phyloP scores from a whole-genome alignment of 495 filamentous ascomycete species.

The Apodospora peruviana region DNA sequence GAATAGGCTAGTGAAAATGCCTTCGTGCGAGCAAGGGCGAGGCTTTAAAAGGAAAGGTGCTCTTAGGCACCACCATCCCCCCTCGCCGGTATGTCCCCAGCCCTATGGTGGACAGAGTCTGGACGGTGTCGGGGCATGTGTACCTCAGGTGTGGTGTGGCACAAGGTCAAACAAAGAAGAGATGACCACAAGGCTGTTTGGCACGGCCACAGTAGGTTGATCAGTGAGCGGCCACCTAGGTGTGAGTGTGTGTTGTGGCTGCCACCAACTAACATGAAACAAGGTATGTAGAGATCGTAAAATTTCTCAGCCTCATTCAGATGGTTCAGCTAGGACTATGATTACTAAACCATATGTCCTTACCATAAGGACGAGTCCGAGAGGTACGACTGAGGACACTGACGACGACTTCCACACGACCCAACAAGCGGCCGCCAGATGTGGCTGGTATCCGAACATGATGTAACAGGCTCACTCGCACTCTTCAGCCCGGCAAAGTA shows the following conservation, averaged over 20 bases:
- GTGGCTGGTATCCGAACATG: not conserved
- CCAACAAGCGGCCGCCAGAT: not conserved
- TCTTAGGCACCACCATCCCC: not conserved
- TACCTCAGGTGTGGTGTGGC: not conserved
- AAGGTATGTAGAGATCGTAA: not conserved
- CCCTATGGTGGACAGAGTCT: not conserved
- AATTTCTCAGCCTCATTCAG: not conserved
- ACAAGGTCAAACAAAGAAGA: not conserved
- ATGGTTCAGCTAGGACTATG: not conserved
- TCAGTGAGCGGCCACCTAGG: not conserved
- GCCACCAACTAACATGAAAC: not conserved
- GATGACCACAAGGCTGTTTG: not conserved
- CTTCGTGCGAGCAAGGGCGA: not conserved
- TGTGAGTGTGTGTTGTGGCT: not conserved
- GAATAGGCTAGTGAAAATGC: not conserved
- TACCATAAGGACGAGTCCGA: not conserved
- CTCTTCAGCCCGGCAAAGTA: not conserved
- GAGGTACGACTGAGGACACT: not conserved
- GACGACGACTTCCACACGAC: not conserved
- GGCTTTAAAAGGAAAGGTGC: not conserved
- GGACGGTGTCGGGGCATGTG: not conserved
- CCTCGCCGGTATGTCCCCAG: not conserved
- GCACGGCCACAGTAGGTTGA: not conserved
- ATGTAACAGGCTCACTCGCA: not conserved
- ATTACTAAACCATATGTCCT: not conserved